These are phyloP conservation scores for Candida bentonensis DNA, from an alignment of 805 yeast genomes.

Conservation along the genomic window DNA sequence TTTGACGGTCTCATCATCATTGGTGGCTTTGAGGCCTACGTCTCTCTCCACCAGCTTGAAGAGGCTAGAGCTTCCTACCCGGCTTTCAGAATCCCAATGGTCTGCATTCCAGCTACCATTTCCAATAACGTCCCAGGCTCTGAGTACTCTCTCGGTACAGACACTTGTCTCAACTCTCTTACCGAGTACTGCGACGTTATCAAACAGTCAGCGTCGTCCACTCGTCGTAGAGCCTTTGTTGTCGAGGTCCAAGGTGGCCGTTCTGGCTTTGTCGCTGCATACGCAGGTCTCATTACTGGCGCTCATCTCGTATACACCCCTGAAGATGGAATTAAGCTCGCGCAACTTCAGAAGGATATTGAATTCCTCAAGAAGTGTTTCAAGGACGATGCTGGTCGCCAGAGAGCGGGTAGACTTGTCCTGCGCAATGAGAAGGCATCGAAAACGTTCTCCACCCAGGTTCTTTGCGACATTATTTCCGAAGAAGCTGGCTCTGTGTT, in stretches of 20 bases:
- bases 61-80: conserved; percentile 70
- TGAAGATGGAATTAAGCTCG: conserved; percentile 60
- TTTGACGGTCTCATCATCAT: conserved; percentile 83
- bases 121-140: conserved; percentile 99
- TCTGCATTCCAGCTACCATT: conserved; percentile 86
- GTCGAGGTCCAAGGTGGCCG: conserved; percentile 98
- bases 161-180: conserved; percentile 85
- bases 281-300: conserved; percentile 73
- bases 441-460: conserved; percentile 63
- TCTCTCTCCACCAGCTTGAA: conserved; percentile 67
- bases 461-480: conserved; percentile 70
- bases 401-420: conserved; percentile 72
- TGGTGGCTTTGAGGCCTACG: conserved; percentile 97
- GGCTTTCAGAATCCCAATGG: conserved; percentile 87
- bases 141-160: conserved; percentile 88
- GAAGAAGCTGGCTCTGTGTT: conserved; percentile 65
- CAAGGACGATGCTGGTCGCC: conserved; percentile 60
- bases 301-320: conserved; percentile 88
- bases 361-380: conserved; percentile 53
- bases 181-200: conserved; percentile 90
- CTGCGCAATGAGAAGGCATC: conserved; percentile 79
- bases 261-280: conserved; percentile 85
- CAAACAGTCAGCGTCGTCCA: conserved; percentile 87
- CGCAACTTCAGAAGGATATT: conserved; percentile 64
- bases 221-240: conserved; percentile 87